Conservation (phyloP, 1,139 yeast species). For the Hyphopichia khmerensis region DNA sequence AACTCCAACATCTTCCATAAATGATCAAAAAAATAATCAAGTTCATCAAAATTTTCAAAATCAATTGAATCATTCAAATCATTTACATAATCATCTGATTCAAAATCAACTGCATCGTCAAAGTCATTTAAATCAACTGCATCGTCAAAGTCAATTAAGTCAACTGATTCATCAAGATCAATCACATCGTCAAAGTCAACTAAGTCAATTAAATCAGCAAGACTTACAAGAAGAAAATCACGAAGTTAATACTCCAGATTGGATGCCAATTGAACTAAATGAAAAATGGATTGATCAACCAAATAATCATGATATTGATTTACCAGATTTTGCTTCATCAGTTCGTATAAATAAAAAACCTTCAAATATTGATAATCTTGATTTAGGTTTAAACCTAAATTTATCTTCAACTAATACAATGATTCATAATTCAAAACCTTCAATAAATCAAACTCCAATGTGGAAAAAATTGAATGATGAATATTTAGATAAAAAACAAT, state of each 20-base stretch:
- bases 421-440: constrained; percentile 31
- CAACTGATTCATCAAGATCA: no score
- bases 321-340: constrained; percentile 25
- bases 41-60: no score
- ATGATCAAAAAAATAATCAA: no score
- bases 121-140: no score
- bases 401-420: constrained; percentile 32
- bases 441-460: constrained; percentile 28
- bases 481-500: constrained; percentile 24
- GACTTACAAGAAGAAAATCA: no score
- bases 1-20: no score
- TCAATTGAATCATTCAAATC: no score
- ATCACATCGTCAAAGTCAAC: no score
- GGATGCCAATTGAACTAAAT: constrained; percentile 45
- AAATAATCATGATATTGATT: constrained; percentile 5
- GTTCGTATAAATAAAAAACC: constrained; percentile 27
- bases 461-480: constrained; percentile 37
- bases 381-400: constrained; percentile 17
- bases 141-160: no score
- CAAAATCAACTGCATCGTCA: no score
- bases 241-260: constrained; percentile 30
- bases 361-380: constrained; percentile 6
- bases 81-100: no score
- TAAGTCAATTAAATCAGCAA: no score
- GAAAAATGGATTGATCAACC: constrained; percentile 32